These are phyloP conservation scores for Amphibolis antarctica DNA, from an alignment of 106 monocot species.

Conservation along the genomic window DNA sequence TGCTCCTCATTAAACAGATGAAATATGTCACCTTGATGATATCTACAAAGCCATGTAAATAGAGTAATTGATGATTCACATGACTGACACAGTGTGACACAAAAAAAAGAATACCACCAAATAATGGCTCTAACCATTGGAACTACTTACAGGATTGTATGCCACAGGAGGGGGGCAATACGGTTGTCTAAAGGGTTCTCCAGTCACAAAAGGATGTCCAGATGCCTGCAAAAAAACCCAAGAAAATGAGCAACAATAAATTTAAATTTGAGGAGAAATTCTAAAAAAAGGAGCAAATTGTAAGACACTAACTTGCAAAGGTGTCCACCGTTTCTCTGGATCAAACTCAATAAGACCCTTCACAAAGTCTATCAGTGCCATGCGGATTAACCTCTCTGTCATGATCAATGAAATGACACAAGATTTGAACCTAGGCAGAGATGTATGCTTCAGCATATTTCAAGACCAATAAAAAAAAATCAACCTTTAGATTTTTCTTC, in stretches of 20 bases:
- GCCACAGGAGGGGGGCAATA: slow-evolving; percentile 61
- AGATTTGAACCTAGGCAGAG: background rate
- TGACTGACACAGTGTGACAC: background rate
- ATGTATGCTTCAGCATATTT: background rate
- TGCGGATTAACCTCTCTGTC: slow-evolving; percentile 51
- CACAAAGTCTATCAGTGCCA: slow-evolving; percentile 83
- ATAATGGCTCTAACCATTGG: background rate
- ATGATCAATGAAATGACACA: slow-evolving; percentile 2
- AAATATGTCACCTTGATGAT: background rate
- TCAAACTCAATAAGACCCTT: slow-evolving; percentile 91
- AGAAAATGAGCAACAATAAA: background rate
- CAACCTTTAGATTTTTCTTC: slow-evolving; percentile 72
- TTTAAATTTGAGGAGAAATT: background rate
- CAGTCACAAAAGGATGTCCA: slow-evolving; percentile 92
- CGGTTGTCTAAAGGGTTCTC: slow-evolving; percentile 63
- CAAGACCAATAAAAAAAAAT: slow-evolving; percentile 4
- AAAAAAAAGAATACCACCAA: too few relatives aligned
- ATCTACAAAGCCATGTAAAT: background rate
- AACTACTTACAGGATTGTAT: slow-evolving; percentile 63
- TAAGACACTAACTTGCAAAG: slow-evolving; percentile 59
- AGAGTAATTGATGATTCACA: background rate
- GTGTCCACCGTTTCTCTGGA: slow-evolving; percentile 91
- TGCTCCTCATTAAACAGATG: background rate
- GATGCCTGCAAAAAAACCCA: slow-evolving; percentile 51
- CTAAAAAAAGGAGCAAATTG: background rate